phyloP scores from a whole-genome alignment of 306 rosid genomes.

The Ziziphus jujuba region DNA sequence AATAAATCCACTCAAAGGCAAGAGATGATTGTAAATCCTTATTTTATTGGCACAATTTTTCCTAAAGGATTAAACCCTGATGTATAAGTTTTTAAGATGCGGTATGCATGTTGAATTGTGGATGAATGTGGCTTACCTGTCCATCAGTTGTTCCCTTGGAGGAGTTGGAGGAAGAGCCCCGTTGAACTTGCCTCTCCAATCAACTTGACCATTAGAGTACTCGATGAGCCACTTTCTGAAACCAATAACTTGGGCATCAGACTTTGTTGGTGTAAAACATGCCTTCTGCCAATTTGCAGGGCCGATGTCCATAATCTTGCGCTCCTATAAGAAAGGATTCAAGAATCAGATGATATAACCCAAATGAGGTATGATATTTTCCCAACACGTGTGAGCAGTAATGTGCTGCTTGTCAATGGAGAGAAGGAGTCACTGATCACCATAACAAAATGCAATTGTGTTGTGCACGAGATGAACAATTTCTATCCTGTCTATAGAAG shows the following conservation, averaged over 20 bases:
- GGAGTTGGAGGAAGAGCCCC: constrained; percentile 80
- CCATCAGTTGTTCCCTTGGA: constrained; percentile 78
- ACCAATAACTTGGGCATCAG: constrained; percentile 80
- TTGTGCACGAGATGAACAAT: too few species aligned
- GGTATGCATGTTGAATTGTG: constrained; percentile 14
- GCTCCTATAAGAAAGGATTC: constrained; percentile 51
- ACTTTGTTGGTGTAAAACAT: constrained; percentile 83
- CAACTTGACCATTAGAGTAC: constrained; percentile 75
- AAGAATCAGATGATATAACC: neutral
- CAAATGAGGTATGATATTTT: too few species aligned
- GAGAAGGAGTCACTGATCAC: too few species aligned
- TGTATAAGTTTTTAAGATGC: constrained; percentile 3
- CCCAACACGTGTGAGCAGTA: too few species aligned
- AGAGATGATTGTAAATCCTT: neutral
- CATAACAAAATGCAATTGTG: too few species aligned
- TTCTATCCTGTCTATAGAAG: too few species aligned
- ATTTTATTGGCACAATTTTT: neutral
- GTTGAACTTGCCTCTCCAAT: constrained; percentile 80
- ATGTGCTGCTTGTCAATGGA: too few species aligned
- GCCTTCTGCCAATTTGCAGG: constrained; percentile 71
- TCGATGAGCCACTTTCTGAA: constrained; percentile 85
- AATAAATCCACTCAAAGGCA: neutral
- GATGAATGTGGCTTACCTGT: constrained; percentile 53
- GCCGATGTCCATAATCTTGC: constrained; percentile 56
- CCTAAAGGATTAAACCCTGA: neutral